Evolutionary conservation across 2,329 filamentous ascomycete genomes (phyloP).

Genomic region (Epichloe scottii): DNA sequence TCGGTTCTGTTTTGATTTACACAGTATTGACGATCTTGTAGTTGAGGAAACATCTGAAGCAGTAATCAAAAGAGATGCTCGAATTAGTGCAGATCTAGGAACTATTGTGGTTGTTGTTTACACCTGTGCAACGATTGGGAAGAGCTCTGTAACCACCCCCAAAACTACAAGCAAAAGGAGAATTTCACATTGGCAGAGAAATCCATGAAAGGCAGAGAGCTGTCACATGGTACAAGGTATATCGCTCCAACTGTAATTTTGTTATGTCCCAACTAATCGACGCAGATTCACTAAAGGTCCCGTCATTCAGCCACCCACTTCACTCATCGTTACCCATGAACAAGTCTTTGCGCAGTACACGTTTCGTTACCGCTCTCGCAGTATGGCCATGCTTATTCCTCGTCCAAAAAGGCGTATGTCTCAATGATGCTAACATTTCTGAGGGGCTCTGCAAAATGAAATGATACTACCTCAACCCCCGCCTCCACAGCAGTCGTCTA

Average conservation of each 20-base stretch:
- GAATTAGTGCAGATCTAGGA: constrained; percentile 8
- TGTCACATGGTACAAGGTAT: constrained; percentile 14
- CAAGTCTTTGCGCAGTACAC: not conserved
- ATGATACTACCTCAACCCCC: constrained; percentile 12
- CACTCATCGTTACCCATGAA: rapidly evolving
- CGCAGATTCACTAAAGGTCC: not conserved
- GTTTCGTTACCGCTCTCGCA: constrained; percentile 13
- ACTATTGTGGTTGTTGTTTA: constrained; percentile 6
- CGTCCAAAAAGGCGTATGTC: not conserved
- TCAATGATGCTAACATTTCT: not conserved
- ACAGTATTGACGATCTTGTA: not conserved
- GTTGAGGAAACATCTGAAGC: constrained; percentile 5
- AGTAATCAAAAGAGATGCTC: not conserved
- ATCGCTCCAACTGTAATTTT: not conserved
- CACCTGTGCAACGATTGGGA: rapidly evolving
- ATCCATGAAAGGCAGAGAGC: constrained; percentile 14
- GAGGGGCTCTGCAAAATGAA: constrained; percentile 12
- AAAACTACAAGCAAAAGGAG: not conserved
- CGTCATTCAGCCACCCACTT: not conserved
- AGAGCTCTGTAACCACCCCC: rapidly evolving
- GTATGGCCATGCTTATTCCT: constrained; percentile 4
- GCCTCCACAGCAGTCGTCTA: not conserved
- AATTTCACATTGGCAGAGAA: constrained; percentile 11
- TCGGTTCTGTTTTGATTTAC: not conserved
- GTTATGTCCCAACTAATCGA: not conserved